Evolutionary conservation across 192 early-diverging fungal genomes (phyloP).

Genomic region (Spizellomyces sp.): DNA sequence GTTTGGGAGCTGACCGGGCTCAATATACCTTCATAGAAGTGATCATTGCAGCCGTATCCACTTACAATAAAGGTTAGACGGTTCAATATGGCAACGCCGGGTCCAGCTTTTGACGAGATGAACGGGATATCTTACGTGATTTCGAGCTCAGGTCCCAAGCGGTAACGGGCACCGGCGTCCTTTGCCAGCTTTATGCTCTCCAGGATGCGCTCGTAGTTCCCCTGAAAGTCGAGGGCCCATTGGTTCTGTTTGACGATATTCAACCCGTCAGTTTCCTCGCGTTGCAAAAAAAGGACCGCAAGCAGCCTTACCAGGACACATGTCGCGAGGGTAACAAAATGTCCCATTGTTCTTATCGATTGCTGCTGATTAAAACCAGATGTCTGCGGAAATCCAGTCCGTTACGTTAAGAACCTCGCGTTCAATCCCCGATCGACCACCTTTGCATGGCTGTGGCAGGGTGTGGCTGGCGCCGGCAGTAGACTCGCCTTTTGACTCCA

Average conservation of each 20-base stretch:
- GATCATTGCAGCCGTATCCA: constrained; percentile 98
- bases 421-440: no score
- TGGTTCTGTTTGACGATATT: constrained; percentile 42
- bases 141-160: constrained; percentile 96
- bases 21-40: constrained; percentile 84
- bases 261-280: neutral
- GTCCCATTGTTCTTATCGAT: constrained; percentile 22
- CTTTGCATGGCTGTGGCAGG: no score
- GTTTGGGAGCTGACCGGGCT: neutral
- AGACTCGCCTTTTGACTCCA: no score
- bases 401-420: no score
- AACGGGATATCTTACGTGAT: constrained; percentile 64
- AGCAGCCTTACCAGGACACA: constrained; percentile 35
- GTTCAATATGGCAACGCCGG: no score
- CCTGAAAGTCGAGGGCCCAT: constrained; percentile 97
- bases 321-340: constrained; percentile 38
- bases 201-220: constrained; percentile 85
- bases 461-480: no score
- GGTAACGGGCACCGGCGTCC: constrained; percentile 72
- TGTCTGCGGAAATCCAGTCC: no score
- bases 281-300: neutral
- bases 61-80: constrained; percentile 33
- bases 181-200: constrained; percentile 86
- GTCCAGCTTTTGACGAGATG: neutral
- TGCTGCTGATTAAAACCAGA: no score